Percentiles rank a stretch among this genome's conserved stretches.
Conservation (phyloP, 495 filamentous ascomycete species). For the Aspergillus kassunensis region DNA sequence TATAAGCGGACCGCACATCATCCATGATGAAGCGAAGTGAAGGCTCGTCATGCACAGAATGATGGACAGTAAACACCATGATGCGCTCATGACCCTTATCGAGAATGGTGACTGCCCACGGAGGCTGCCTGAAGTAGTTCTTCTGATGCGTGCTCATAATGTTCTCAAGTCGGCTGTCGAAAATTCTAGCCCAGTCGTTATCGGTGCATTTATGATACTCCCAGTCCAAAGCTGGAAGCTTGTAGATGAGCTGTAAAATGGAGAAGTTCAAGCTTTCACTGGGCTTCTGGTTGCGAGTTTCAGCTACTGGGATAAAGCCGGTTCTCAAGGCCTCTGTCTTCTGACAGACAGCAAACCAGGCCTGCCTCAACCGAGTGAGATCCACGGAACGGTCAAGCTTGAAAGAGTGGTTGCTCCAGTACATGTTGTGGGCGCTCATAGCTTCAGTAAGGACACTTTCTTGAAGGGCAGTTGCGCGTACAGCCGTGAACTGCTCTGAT, state of each 20-base stretch:
- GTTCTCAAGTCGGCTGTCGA: constrained; percentile 13
- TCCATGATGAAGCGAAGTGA: constrained; percentile 28
- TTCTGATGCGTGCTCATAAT: constrained; percentile 24
- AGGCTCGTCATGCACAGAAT: constrained; percentile 32
- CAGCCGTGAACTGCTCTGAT: constrained; percentile 10
- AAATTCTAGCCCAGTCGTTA: constrained; percentile 7
- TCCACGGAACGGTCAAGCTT: constrained; percentile 47
- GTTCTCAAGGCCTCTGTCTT: constrained; percentile 65
- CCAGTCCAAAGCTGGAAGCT: constrained; percentile 26
- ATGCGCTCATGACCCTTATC: constrained; percentile 11
- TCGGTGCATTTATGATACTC: constrained; percentile 12
- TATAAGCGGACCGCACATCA: constrained; percentile 25
- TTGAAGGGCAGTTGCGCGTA: constrained; percentile 28
- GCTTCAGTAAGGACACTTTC: constrained; percentile 37
- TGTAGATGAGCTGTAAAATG: constrained; percentile 30
- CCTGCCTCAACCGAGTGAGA: constrained; percentile 46
- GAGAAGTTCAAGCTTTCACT: constrained; percentile 14
- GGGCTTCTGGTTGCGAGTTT: background rate
- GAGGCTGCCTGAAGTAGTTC: constrained; percentile 23
- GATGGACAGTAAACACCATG: constrained; percentile 34
- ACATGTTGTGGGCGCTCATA: constrained; percentile 27
- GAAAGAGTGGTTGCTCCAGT: constrained; percentile 36
- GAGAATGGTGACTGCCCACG: constrained; percentile 32
- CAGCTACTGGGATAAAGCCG: constrained; percentile 47
- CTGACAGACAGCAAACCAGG: constrained; percentile 56